A percentile compares a stretch with the other conserved stretches of the same genome.
phyloP scores from a whole-genome alignment of 345 rosid genomes.

The Euphorbia peplus region DNA sequence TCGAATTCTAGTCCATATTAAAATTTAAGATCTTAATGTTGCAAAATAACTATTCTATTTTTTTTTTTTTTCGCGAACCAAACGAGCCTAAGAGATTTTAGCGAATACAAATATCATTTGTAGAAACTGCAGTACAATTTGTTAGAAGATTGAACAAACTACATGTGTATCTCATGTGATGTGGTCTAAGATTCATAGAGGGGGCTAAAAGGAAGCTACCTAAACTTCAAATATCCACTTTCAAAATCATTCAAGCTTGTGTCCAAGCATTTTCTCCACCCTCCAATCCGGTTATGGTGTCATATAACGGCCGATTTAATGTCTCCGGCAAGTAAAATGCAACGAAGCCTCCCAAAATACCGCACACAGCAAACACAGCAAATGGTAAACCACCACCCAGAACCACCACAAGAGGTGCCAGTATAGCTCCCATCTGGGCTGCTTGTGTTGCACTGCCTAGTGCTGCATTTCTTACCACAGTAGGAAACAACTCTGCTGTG shows the following conservation, averaged over 20 bases:
- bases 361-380: constrained; percentile 60
- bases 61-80: too few relatives aligned
- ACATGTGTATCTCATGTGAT: too few relatives aligned
- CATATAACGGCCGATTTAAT: constrained; percentile 69
- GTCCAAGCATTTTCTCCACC: constrained; percentile 39
- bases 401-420: constrained; percentile 85
- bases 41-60: too few relatives aligned
- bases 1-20: too few relatives aligned
- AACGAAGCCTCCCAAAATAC: constrained; percentile 64
- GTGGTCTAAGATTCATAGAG: too few relatives aligned
- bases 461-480: constrained; percentile 89
- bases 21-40: too few relatives aligned
- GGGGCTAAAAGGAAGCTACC: not conserved
- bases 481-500: constrained; percentile 80
- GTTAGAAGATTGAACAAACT: too few relatives aligned
- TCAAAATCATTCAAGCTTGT: not conserved
- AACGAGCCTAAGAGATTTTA: too few relatives aligned
- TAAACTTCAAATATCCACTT: too few relatives aligned
- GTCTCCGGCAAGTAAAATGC: constrained; percentile 87
- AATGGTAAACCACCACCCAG: constrained; percentile 68
- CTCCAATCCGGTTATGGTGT: constrained; percentile 77
- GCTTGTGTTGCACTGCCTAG: constrained; percentile 84
- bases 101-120: too few relatives aligned
- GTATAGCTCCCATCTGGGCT: constrained; percentile 80
- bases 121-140: not conserved